Conservation (phyloP, 176 grass and related monocot species). For the Metroxylon sagu region DNA sequence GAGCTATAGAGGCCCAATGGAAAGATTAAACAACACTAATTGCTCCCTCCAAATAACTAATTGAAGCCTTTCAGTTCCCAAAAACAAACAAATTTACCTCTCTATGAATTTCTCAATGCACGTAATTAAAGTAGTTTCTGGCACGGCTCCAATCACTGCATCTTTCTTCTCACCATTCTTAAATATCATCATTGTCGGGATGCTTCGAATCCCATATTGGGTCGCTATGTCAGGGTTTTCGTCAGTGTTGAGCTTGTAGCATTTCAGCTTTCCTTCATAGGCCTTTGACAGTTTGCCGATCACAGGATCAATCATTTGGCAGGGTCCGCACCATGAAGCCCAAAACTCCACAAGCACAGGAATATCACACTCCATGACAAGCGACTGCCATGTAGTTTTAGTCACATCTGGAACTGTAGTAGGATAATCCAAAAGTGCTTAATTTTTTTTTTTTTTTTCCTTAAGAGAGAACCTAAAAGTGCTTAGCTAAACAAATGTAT, state of each 20-base stretch:
- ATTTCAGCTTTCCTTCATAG: slow-evolving; percentile 17
- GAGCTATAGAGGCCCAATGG: too few species aligned
- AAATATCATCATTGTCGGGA: slow-evolving; percentile 18
- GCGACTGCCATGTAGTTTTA: slow-evolving; percentile 1
- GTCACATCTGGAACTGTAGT: slow-evolving; percentile 2
- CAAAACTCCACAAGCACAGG: slow-evolving; percentile 11
- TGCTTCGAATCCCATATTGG: slow-evolving; percentile 4
- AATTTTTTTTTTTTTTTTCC: too few species aligned
- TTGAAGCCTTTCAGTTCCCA: too few species aligned
- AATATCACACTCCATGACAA: slow-evolving; percentile 1
- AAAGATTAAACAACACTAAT: too few species aligned
- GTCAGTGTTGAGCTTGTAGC: slow-evolving; percentile 18
- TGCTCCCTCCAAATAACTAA: too few species aligned
- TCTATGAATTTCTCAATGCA: slow-evolving; percentile 10
- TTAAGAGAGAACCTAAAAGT: too few species aligned
- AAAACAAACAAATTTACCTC: neutral
- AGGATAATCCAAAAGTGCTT: neutral
- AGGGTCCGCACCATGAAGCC: slow-evolving; percentile 14
- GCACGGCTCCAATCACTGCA: neutral
- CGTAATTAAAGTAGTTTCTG: neutral
- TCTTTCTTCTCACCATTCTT: slow-evolving; percentile 16
- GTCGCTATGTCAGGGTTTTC: slow-evolving; percentile 11
- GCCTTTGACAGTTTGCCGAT: slow-evolving; percentile 9
- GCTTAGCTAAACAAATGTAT: too few species aligned
- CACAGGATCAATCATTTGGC: slow-evolving; percentile 11